phyloP scores from a whole-genome alignment of 1,284 basidiomycete genomes.

The Gomphus bonarii region DNA sequence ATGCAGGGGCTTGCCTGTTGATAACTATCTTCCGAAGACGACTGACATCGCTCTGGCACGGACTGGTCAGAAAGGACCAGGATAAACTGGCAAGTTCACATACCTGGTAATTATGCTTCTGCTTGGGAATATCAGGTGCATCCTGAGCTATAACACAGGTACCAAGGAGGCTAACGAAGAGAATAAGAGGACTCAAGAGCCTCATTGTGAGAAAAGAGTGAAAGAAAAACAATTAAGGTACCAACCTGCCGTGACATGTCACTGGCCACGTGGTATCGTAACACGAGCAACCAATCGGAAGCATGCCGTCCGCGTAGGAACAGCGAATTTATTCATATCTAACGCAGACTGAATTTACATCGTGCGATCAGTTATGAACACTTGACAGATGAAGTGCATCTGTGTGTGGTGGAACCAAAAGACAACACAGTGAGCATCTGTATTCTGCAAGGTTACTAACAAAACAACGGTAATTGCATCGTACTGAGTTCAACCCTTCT shows the following conservation, averaged over 20 bases:
- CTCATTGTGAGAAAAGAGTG: conserved; percentile 37
- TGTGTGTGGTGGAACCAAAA: too few relatives aligned
- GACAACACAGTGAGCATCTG: too few relatives aligned
- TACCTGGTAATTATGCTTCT: conserved; percentile 74
- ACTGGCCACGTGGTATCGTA: not conserved
- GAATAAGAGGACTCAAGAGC: conserved; percentile 40
- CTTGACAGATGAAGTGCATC: too few relatives aligned
- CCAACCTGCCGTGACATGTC: conserved; percentile 4
- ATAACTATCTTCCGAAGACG: conserved; percentile 88
- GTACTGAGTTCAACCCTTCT: too few relatives aligned
- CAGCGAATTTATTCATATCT: too few relatives aligned
- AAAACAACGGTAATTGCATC: too few relatives aligned
- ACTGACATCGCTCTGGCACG: conserved; percentile 75
- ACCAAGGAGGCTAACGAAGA: conserved; percentile 41
- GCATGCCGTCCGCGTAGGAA: not conserved
- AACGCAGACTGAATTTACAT: too few relatives aligned
- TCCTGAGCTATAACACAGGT: conserved; percentile 44
- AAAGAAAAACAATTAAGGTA: not conserved
- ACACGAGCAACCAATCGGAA: conserved; percentile 9
- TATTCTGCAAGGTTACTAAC: too few relatives aligned
- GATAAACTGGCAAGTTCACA: conserved; percentile 4
- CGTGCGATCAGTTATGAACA: too few relatives aligned
- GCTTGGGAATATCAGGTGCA: conserved; percentile 30
- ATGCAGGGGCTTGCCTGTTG: conserved; percentile 46
- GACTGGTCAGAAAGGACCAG: not conserved